phyloP scores from a whole-genome alignment of 1,139 yeast genomes.

The Zygotorulaspora mrakii region DNA sequence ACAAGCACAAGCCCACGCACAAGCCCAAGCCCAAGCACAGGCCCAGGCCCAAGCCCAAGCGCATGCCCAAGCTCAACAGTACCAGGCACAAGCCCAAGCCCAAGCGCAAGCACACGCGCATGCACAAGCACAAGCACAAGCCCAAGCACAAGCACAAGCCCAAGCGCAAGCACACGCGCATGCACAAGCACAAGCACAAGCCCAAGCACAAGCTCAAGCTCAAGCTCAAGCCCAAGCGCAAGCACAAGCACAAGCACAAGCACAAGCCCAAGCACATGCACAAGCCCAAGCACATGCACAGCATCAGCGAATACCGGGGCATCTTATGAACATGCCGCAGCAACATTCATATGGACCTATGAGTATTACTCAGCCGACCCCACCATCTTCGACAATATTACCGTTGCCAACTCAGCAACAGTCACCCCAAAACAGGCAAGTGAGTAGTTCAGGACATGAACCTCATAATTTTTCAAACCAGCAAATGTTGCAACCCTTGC shows the following conservation, averaged over 20 bases:
- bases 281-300: slow-evolving; percentile 10
- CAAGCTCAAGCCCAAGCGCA: slow-evolving; percentile 4
- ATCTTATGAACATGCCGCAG: slow-evolving; percentile 9
- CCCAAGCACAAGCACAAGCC: slow-evolving; percentile 19
- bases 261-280: slow-evolving; percentile 18
- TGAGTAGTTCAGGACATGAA: slow-evolving; percentile 15
- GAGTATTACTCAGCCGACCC: slow-evolving; percentile 11
- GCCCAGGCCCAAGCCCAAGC: slow-evolving; percentile 16
- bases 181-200: slow-evolving; percentile 15
- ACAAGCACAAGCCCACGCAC: slow-evolving; percentile 18
- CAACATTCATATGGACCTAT: slow-evolving; percentile 18
- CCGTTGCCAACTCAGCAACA: slow-evolving; percentile 10
- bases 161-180: slow-evolving; percentile 8
- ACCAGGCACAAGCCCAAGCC: too few species aligned
- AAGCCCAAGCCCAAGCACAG: slow-evolving; percentile 15
- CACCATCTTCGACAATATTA: slow-evolving; percentile 11
- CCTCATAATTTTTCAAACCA: slow-evolving; percentile 14
- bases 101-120: slow-evolving; percentile 19
- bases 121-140: slow-evolving; percentile 6
- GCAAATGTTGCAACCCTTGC: slow-evolving; percentile 8
- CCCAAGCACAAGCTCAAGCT: slow-evolving; percentile 9
- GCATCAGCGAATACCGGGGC: slow-evolving; percentile 14
- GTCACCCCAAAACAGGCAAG: slow-evolving; percentile 5
- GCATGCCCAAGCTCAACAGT: slow-evolving; percentile 12
- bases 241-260: slow-evolving; percentile 12